Evolutionary conservation across 1,284 basidiomycete genomes (phyloP).

Genomic region (Xanthoconium separans): DNA sequence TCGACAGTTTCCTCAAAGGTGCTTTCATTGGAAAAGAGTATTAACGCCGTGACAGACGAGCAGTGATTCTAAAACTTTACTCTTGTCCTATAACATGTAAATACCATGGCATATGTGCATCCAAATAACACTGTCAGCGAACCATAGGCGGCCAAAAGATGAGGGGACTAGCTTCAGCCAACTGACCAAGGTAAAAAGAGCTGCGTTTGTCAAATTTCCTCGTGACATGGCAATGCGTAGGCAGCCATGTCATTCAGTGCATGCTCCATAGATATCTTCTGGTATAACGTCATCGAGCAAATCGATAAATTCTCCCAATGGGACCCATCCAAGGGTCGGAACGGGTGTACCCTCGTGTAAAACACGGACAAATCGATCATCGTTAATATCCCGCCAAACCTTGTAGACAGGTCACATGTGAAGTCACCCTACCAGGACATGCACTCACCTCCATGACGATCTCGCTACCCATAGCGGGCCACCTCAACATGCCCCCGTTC

Average conservation of each 20-base stretch:
- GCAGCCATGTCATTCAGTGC: slow-evolving; percentile 8
- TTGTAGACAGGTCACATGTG: slow-evolving; percentile 16
- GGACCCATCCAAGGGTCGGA: slow-evolving; percentile 38
- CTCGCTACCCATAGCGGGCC: slow-evolving; percentile 53
- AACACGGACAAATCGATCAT: slow-evolving; percentile 41
- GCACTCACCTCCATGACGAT: slow-evolving; percentile 48
- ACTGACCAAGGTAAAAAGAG: no score
- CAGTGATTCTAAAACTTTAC: no score
- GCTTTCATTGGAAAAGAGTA: no score
- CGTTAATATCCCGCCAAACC: slow-evolving; percentile 40
- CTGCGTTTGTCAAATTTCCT: not conserved
- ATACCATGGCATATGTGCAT: no score
- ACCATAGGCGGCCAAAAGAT: no score
- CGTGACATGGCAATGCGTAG: not conserved
- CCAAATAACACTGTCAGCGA: no score
- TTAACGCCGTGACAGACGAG: no score
- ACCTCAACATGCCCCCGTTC: slow-evolving; percentile 37
- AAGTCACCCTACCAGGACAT: not conserved
- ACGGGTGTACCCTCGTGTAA: slow-evolving; percentile 47
- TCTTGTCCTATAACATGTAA: no score
- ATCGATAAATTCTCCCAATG: slow-evolving; percentile 38
- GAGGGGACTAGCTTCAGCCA: no score
- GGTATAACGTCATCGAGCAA: slow-evolving; percentile 41
- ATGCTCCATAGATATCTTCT: slow-evolving; percentile 30
- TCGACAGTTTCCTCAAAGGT: no score